Evolutionary conservation across 1,284 basidiomycete genomes (phyloP).

Genomic region (Retiboletus flavoniger): DNA sequence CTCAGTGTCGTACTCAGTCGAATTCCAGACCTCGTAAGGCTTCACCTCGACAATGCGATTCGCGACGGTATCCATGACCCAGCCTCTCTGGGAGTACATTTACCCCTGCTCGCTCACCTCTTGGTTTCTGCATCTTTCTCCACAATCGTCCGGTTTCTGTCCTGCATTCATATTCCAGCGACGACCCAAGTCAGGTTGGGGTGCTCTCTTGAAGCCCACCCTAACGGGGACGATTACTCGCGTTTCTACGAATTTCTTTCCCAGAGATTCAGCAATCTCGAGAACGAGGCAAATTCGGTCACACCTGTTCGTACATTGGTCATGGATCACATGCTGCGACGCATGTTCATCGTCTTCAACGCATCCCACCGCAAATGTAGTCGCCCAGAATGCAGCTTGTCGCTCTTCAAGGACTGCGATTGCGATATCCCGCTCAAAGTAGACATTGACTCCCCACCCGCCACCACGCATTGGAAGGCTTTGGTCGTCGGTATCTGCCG

Average conservation of each 20-base stretch:
- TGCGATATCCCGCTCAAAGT: constrained; percentile 1
- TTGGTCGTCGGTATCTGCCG: constrained; percentile 2
- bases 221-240: neutral
- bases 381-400: neutral
- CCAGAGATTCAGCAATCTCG: neutral
- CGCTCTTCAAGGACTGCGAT: neutral
- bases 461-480: neutral
- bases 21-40: neutral
- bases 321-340: neutral
- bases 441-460: neutral
- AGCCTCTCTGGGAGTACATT: neutral
- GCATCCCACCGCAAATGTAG: neutral
- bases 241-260: neutral
- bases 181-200: neutral
- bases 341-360: neutral
- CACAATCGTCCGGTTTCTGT: neutral
- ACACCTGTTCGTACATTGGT: neutral
- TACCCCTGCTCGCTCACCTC: neutral
- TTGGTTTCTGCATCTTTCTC: neutral
- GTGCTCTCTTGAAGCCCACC: neutral
- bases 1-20: neutral
- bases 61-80: neutral
- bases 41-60: constrained; percentile 1
- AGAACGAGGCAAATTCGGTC: neutral
- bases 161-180: neutral